Conservation (phyloP, 495 filamentous ascomycete species). For the Penicillium canariense region DNA sequence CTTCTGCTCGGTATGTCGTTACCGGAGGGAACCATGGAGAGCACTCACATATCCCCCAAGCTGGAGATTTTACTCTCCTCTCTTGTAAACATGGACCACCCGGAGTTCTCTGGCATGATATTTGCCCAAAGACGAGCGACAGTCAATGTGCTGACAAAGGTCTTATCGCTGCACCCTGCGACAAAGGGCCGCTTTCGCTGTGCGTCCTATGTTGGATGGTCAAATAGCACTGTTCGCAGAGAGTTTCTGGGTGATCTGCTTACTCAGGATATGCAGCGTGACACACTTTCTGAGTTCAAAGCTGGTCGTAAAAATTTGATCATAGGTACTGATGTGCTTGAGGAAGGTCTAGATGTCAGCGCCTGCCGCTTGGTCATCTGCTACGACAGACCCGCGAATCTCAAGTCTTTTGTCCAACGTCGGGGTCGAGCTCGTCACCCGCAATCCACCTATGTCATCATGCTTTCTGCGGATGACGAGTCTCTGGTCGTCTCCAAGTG, state of each 20-base stretch:
- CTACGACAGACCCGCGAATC: constrained; percentile 69
- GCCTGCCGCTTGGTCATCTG: constrained; percentile 87
- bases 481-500: constrained; percentile 47
- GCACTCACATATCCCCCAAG: constrained; percentile 49
- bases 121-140: constrained; percentile 75
- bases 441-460: constrained; percentile 67
- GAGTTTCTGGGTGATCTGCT: constrained; percentile 60
- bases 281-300: constrained; percentile 67
- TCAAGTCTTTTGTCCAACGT: constrained; percentile 87
- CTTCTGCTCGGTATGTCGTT: constrained; percentile 48
- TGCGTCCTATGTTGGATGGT: constrained; percentile 67
- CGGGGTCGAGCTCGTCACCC: constrained; percentile 76
- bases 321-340: constrained; percentile 78
- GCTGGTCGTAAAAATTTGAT: constrained; percentile 71
- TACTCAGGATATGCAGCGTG: constrained; percentile 50
- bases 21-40: constrained; percentile 17
- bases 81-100: constrained; percentile 42
- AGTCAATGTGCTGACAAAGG: constrained; percentile 62
- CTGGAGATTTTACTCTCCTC: constrained; percentile 51
- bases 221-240: constrained; percentile 46
- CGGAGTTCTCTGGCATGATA: constrained; percentile 64
- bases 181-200: constrained; percentile 59
- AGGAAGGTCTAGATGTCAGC: constrained; percentile 90
- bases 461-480: constrained; percentile 48
- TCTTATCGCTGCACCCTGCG: constrained; percentile 61